Conservation (phyloP, 2,329 filamentous ascomycete genomes). For the Fusarium sp. region DNA sequence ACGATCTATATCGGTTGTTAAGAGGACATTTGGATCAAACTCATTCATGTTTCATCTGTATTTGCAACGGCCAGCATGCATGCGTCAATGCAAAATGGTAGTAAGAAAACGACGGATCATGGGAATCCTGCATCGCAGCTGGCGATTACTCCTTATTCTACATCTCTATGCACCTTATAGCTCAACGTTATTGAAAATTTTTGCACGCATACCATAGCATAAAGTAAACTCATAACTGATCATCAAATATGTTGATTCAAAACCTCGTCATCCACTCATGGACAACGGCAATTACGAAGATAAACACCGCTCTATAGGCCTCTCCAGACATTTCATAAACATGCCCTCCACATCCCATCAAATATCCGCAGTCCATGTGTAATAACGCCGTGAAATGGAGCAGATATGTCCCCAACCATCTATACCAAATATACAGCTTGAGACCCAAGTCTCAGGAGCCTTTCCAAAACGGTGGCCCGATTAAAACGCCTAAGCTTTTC, state of each 20-base stretch:
- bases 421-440: slow-evolving; percentile 49
- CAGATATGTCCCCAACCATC: slow-evolving; percentile 43
- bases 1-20: no score
- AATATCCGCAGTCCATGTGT: slow-evolving; percentile 40
- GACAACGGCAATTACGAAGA: slow-evolving; percentile 38
- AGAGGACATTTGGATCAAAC: no score
- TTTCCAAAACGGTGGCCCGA: slow-evolving; percentile 18
- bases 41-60: no score
- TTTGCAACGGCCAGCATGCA: no score
- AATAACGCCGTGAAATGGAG: slow-evolving; percentile 47
- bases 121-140: no score
- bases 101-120: no score
- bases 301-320: slow-evolving; percentile 40
- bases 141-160: no score
- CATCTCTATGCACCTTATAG: no score
- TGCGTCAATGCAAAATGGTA: no score
- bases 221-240: not conserved
- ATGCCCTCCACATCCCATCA: slow-evolving; percentile 36
- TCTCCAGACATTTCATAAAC: slow-evolving; percentile 36
- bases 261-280: slow-evolving; percentile 36
- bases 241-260: slow-evolving; percentile 39
- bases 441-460: slow-evolving; percentile 21
- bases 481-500: slow-evolving; percentile 49
- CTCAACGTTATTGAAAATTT: no score
- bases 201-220: no score